Evolutionary conservation across 2,329 filamentous ascomycete genomes (phyloP).

Genomic region (Aspergillus puulaauensis): DNA sequence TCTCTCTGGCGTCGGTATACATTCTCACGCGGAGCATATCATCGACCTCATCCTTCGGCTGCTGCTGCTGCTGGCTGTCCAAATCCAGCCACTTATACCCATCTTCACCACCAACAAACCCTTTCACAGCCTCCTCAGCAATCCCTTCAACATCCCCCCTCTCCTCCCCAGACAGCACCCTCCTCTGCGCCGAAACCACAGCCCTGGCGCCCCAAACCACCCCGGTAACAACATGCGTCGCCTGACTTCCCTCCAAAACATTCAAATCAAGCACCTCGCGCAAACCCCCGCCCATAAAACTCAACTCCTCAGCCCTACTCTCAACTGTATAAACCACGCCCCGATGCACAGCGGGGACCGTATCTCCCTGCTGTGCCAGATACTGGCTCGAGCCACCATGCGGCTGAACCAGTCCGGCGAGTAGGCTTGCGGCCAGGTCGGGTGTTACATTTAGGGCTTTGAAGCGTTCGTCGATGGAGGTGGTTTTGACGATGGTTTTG

Average conservation of each 20-base stretch:
- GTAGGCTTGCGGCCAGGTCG: background rate
- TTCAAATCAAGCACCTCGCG: background rate
- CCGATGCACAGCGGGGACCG: background rate
- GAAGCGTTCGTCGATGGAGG: background rate
- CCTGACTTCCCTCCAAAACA: background rate
- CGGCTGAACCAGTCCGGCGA: background rate
- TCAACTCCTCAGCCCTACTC: background rate
- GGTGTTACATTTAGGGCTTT: background rate
- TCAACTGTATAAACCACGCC: background rate
- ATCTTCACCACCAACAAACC: background rate
- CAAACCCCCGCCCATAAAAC: background rate
- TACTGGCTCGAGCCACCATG: background rate
- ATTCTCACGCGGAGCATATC: background rate
- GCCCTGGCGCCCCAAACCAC: conserved; percentile 1
- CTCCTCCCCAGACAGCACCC: background rate
- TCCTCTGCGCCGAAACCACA: background rate
- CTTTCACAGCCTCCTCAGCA: background rate
- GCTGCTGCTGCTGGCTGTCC: too few species aligned
- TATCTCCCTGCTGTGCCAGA: conserved; percentile 1
- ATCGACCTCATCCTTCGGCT: background rate
- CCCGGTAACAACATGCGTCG: conserved; percentile 8
- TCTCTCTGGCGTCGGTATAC: conserved; percentile 2
- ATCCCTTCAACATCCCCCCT: background rate
- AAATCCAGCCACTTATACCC: too few species aligned
- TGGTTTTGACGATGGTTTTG: background rate